Percentiles rank a stretch among this genome's conserved stretches.
phyloP scores from a whole-genome alignment of 192 early-diverging fungal species.

The Rhizoclosmatium sp. region DNA sequence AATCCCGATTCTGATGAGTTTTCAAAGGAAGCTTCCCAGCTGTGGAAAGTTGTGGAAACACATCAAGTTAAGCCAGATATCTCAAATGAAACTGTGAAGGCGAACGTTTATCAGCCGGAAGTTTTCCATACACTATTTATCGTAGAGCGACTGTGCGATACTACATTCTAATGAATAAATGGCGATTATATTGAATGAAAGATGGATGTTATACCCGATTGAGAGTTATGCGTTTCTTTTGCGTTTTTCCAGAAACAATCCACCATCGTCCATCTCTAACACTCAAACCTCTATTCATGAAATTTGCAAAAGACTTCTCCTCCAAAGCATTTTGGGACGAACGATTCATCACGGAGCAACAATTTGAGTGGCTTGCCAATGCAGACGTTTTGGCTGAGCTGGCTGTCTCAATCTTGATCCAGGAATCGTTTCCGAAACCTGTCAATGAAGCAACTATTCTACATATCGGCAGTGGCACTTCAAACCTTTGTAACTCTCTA shows the following conservation, averaged over 20 bases:
- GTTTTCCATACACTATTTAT: background rate
- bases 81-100: background rate
- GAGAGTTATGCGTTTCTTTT: background rate
- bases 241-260: background rate
- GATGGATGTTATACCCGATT: background rate
- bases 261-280: too few species aligned
- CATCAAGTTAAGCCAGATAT: conserved; percentile 1
- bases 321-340: conserved; percentile 7
- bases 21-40: background rate
- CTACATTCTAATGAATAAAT: background rate
- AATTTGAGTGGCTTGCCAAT: conserved; percentile 18
- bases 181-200: background rate
- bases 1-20: background rate
- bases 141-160: background rate
- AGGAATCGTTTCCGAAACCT: too few species aligned
- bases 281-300: background rate
- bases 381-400: background rate
- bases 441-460: background rate
- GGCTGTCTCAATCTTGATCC: too few species aligned
- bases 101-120: background rate
- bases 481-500: conserved; percentile 16
- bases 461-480: conserved; percentile 25
- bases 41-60: background rate
- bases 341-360: conserved; percentile 5
- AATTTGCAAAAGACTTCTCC: conserved; percentile 13